Evolutionary conservation across 768 basidiomycete species (phyloP).

Genomic region (Boletellus emodensis): DNA sequence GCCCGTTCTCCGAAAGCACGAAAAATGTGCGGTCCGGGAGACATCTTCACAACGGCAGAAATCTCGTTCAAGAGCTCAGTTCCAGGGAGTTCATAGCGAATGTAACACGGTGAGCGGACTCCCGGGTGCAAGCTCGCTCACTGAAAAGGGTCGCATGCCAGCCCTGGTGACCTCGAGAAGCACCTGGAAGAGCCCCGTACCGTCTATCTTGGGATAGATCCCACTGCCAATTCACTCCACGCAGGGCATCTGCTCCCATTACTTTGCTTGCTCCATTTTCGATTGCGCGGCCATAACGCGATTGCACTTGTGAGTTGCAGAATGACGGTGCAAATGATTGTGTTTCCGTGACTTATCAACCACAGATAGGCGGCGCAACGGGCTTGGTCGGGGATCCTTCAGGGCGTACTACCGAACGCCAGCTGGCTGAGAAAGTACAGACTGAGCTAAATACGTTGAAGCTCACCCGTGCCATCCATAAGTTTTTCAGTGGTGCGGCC

Average conservation of each 20-base stretch:
- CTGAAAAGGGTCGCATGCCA: slow-evolving; percentile 17
- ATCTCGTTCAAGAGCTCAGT: slow-evolving; percentile 32
- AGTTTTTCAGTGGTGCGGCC: slow-evolving; percentile 67
- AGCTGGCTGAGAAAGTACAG: slow-evolving; percentile 54
- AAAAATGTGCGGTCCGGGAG: slow-evolving; percentile 1
- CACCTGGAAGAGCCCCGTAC: slow-evolving; percentile 41
- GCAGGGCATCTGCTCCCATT: slow-evolving; percentile 92
- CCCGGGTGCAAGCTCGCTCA: not conserved
- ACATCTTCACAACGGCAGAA: slow-evolving; percentile 17
- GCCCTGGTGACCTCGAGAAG: slow-evolving; percentile 40
- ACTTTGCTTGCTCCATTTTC: slow-evolving; percentile 84
- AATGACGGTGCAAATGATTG: not conserved
- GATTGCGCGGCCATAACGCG: slow-evolving; percentile 73
- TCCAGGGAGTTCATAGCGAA: slow-evolving; percentile 34
- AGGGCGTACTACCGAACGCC: slow-evolving; percentile 78
- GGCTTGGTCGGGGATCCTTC: slow-evolving; percentile 97
- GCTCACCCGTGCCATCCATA: slow-evolving; percentile 61
- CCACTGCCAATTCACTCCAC: slow-evolving; percentile 85
- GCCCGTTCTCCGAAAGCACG: not conserved
- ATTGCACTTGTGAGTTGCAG: slow-evolving; percentile 71
- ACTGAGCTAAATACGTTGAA: slow-evolving; percentile 62
- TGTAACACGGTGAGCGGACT: slow-evolving; percentile 32
- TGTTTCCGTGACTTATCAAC: not conserved
- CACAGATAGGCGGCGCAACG: slow-evolving; percentile 91
- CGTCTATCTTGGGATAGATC: slow-evolving; percentile 89